Evolutionary conservation across 768 basidiomycete species (phyloP).

Genomic region (Macrocybe gigantea): DNA sequence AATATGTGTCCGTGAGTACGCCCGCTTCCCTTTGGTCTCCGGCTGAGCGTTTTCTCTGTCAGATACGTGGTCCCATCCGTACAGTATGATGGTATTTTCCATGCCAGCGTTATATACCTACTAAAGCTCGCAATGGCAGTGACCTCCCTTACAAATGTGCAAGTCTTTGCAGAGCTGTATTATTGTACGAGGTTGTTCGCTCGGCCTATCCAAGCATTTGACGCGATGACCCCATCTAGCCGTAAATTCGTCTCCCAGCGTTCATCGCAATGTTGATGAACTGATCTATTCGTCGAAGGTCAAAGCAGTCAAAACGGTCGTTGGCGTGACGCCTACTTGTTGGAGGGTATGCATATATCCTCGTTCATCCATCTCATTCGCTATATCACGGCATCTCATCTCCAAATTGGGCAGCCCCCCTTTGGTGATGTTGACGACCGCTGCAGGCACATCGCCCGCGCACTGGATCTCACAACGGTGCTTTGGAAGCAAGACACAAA

Average conservation of each 20-base stretch:
- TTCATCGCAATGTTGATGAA: too few species aligned
- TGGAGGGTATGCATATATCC: conserved; percentile 39
- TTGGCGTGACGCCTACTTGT: conserved; percentile 53
- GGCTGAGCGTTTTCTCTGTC: background rate
- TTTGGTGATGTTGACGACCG: conserved; percentile 72
- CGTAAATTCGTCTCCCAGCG: too few species aligned
- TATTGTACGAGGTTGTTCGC: conserved; percentile 41
- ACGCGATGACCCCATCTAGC: background rate
- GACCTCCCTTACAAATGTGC: conserved; percentile 54
- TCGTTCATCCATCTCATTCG: background rate
- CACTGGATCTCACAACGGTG: conserved; percentile 63
- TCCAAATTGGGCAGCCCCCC: conserved; percentile 36
- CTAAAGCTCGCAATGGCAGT: conserved; percentile 23
- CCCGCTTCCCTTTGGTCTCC: background rate
- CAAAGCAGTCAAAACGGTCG: conserved; percentile 47
- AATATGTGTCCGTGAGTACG: conserved; percentile 50
- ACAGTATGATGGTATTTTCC: conserved; percentile 31
- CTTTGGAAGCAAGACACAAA: conserved; percentile 69
- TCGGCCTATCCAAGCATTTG: background rate
- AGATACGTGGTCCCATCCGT: conserved; percentile 53
- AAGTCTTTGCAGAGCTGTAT: conserved; percentile 75
- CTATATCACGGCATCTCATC: background rate
- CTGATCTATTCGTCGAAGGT: conserved; percentile 23
- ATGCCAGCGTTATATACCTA: background rate
- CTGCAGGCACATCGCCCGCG: conserved; percentile 62